phyloP scores from a whole-genome alignment of 2,329 filamentous ascomycete species.

The Pleochaeta shiraiana region DNA sequence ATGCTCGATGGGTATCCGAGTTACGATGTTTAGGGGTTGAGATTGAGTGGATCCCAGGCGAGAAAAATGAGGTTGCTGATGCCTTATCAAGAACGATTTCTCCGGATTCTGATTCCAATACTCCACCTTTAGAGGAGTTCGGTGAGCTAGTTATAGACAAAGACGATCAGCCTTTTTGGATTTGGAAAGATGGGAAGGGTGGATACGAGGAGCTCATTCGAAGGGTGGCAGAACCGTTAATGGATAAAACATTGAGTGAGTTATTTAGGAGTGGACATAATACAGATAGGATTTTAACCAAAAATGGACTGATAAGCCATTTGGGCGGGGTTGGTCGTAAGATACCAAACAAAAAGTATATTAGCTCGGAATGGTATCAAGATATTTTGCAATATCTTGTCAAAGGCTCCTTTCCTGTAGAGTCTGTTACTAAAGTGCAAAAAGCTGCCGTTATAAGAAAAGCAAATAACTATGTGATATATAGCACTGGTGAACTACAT shows the following conservation, averaged over 20 bases:
- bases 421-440: background rate
- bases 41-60: background rate
- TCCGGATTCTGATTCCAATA: background rate
- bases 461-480: background rate
- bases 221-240: no score
- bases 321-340: no score
- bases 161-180: background rate
- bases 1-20: background rate
- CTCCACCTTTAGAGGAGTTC: background rate
- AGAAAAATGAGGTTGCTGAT: background rate
- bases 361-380: no score
- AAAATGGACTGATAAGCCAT: no score
- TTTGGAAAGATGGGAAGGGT: background rate
- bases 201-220: background rate
- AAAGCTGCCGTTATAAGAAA: background rate
- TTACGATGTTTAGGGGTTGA: background rate
- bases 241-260: no score
- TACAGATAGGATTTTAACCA: no score
- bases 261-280: no score
- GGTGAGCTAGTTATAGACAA: background rate
- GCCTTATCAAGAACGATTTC: conserved; percentile 3
- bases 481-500: background rate
- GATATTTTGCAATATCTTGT: no score
- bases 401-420: background rate
- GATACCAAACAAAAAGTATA: no score